A percentile compares a stretch with the other conserved stretches of the same genome.
Conservation (phyloP, 2,329 filamentous ascomycete species). For the Verticillium zaregamsianum region DNA sequence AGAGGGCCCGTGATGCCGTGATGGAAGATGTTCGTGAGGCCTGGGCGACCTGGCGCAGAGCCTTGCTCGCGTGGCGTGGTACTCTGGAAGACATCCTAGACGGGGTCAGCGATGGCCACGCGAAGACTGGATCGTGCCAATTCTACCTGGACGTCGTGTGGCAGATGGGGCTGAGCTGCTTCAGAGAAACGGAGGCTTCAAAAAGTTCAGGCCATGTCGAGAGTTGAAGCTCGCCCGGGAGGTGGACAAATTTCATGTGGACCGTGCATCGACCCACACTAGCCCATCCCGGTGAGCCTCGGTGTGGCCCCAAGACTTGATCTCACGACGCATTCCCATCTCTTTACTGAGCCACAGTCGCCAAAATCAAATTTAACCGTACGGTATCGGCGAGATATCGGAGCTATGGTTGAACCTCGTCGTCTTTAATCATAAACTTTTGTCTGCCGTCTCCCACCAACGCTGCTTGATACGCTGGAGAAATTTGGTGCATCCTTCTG, state of each 20-base stretch:
- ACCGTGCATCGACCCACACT: neutral
- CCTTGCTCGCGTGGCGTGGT: conserved; percentile 10
- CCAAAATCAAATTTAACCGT: neutral
- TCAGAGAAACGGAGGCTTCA: neutral
- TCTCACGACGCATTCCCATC: too few species aligned
- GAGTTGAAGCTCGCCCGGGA: neutral
- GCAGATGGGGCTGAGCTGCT: neutral
- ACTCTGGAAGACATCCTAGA: conserved; percentile 12
- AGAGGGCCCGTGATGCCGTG: conserved; percentile 14
- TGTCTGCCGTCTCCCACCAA: too few species aligned
- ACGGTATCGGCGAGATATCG: too few species aligned
- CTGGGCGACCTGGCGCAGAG: conserved; percentile 11
- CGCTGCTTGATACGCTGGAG: too few species aligned
- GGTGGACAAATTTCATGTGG: neutral
- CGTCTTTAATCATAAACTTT: too few species aligned
- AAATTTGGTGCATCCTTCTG: too few species aligned
- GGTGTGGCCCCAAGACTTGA: neutral
- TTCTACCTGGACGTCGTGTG: neutral
- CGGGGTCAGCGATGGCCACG: neutral
- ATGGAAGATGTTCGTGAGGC: conserved; percentile 9
- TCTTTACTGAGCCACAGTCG: neutral
- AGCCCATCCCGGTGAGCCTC: neutral
- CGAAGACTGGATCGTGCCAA: neutral
- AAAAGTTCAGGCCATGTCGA: neutral
- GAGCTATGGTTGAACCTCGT: too few species aligned